Base-by-base conservation (phyloP, 352 stramenopile genomes). In the Pythium dissotocum region DNA sequence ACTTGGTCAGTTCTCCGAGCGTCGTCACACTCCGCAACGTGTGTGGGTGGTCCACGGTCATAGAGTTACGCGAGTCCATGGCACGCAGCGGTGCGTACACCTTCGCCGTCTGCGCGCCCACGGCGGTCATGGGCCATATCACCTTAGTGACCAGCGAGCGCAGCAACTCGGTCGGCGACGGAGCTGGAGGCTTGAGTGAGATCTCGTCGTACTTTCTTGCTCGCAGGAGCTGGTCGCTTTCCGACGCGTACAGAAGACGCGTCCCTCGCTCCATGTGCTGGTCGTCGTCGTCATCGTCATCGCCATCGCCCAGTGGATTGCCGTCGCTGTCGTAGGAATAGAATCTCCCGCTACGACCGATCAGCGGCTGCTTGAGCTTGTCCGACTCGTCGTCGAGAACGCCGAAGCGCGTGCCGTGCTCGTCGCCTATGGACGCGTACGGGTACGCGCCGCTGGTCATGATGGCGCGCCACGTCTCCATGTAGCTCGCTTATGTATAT, bases 281-380 rank as follows among this genome's bases (percentile, higher is more conserved):
- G 6, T 46, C 26, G 30, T 68, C 49, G 18, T 67, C 60, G 12
- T 67, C 55, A 1, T 56, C 60, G 5, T 58, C 59, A 10, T n/a
- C 55, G 1, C 65, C 55, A 13, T 65, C 58, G 14, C 13, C 35
- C 32, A 38, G 2, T 2, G 33, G 65, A 16, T 61, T 54, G 46
- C 60, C 26, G 8, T 74, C 68, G 58, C 63, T 63, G 46, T 72
- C 55, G 38, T 73, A 49, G 3, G 21, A 32, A 51, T 71, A 64
- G 24, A 64, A 35, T 13, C 24, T 28, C 24, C 71, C 62, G 18
- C 71, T 55, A n/a, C 49, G 49, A n/a, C 63, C 61, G 65, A 83
- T 77, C 13, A 83, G 69, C 56, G 76, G 76, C 68, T 80, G 73
- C 52, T 73, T 72, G 61, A 83, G 71, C 46, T 71, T 72, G 60